phyloP scores from a whole-genome alignment of 106 monocot species.

The Allium sativum region DNA sequence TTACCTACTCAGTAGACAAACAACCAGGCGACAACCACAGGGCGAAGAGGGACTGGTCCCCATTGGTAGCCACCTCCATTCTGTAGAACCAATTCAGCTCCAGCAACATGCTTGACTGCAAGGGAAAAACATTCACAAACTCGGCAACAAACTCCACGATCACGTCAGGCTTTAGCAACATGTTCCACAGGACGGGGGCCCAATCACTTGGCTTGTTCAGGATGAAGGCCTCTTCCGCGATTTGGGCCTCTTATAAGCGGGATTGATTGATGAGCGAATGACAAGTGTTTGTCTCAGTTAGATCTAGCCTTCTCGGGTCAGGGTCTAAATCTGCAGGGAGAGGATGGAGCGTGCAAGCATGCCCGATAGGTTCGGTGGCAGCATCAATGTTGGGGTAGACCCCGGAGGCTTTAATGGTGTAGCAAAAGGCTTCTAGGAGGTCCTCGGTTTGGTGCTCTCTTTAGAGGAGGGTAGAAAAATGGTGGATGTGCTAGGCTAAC shows the following conservation, averaged over 20 bases:
- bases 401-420: slow-evolving; percentile 59
- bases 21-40: slow-evolving; percentile 82
- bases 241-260: slow-evolving; percentile 79
- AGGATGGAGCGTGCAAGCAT: slow-evolving; percentile 75
- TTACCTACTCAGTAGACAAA: slow-evolving; percentile 74
- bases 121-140: slow-evolving; percentile 64
- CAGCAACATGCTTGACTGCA: slow-evolving; percentile 74
- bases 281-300: slow-evolving; percentile 69
- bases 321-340: slow-evolving; percentile 79
- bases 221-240: slow-evolving; percentile 77
- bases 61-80: slow-evolving; percentile 70
- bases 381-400: slow-evolving; percentile 75
- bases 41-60: slow-evolving; percentile 65
- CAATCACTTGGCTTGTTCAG: slow-evolving; percentile 79
- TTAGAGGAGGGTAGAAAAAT: slow-evolving; percentile 40
- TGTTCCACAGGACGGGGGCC: slow-evolving; percentile 78
- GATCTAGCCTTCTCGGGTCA: slow-evolving; percentile 52
- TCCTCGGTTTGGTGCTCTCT: slow-evolving; percentile 43
- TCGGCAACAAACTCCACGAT: slow-evolving; percentile 78
- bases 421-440: slow-evolving; percentile 67
- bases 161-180: slow-evolving; percentile 69
- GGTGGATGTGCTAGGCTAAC: slow-evolving; percentile 28
- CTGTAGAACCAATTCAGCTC: slow-evolving; percentile 81
- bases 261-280: slow-evolving; percentile 62
- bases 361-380: slow-evolving; percentile 55